Base-by-base conservation (phyloP, 202 grass and related monocot genomes). In the Saccharum hybrid region DNA sequence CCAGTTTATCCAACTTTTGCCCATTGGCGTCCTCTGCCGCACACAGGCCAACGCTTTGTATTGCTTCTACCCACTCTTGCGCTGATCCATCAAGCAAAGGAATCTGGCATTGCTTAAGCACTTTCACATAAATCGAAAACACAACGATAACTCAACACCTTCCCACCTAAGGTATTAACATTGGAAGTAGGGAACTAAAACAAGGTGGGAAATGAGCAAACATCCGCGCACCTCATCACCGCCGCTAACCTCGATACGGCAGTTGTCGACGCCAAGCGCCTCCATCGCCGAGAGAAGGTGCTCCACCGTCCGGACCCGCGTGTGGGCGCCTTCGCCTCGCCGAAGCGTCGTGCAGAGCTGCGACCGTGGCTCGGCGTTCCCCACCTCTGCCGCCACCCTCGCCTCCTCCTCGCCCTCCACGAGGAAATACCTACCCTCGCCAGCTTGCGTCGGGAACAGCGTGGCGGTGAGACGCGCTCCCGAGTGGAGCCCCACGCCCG, bases 81-180 rank as follows among this genome's bases (percentile, higher is more conserved):
- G 91, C 89, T 81, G 93, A 98, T 94, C 96, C 96, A 95, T 98
- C 96, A 87, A 98, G 85, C 83, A 96, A 89, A 87, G 96, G 93
- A 86, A 96, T 86, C 93, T 98, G 84, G 83, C 45, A 93, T 74
- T 62, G 34, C 48, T 76, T 75, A 89, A 90, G 8, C 60, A 49
- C 21, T 76, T 85, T 82, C 63, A 83, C 54, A 87, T 83, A 38
- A 81, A 88, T 34, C 41, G 5, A 68, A 82, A 64, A 41, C 15
- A 83, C 16, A 83, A 46, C 19, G 18, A 59, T 19, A 66, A 80
- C 31, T 56, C 43, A 34, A 51, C 62, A 79, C 22, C 67, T 49
- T 45, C 18, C 2, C 30, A 45, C 26, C 45, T 61, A 68, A 21
- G 36, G 26, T 28, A 46, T 15, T 23, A 66, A 45, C n/a, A 30